Base-by-base conservation (phyloP, 345 rosid species). In the Abelmoschus esculentus region DNA sequence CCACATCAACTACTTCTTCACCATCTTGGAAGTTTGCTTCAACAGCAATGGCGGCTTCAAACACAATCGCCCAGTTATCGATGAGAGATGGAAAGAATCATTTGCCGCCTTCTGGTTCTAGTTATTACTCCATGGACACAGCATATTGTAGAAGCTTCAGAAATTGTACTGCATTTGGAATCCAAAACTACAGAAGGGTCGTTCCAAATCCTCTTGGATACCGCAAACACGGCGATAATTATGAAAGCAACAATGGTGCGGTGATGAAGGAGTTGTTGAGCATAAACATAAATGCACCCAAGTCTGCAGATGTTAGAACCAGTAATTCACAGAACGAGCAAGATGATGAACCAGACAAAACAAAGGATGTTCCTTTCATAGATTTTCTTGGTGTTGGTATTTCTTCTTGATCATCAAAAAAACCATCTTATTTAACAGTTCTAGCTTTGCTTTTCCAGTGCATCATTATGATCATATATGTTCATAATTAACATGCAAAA, bases 321-420 rank as follows among this genome's bases (percentile, higher is more conserved):
- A 65, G 31, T 31, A 7, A 72, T 42, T 67, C 74, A 22, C 77
- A 76, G 40, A 67, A 77, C 76, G 81, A 76, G 55, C 76, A 76
- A 69, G 83, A 61, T 32, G 79, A 70, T 62, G 78, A 69, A 57
- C 55, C 83, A 4, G 75, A 55, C 15, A 65, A 68, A 69, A 62
- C 56, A 13, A 75, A 78, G 60, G 83, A 79, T 63, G 83, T 75
- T 80, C 82, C 82, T 19, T 85, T 87, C 75, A 87, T 87, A 54
- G 92, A 87, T 77, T 88, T 88, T 72, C 92, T 88, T 77, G 92
- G 92, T 38, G 92, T 86, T 18, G 93, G 90, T 74, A 80, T 86
- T 54, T 76, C 89, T 72, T 85, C 86, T 75, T 86, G 84, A 84
- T 12, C 55, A 11, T 18, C 61, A 66, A 31, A 17, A 54, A 3